Conservation (phyloP, 306 rosid genomes). For the Rubus parviflorus region DNA sequence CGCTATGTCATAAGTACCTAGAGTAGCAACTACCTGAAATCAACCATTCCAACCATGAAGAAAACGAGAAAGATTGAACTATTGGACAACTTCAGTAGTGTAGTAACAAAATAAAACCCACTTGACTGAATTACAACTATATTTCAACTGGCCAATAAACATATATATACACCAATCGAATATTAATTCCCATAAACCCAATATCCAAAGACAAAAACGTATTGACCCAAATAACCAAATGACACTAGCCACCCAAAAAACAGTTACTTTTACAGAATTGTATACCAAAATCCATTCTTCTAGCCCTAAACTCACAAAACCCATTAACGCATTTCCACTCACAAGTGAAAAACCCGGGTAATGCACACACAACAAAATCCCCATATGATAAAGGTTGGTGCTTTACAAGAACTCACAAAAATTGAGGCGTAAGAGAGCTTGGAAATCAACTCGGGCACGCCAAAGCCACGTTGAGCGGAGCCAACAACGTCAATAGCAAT, state of each 20-base stretch:
- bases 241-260: constrained; percentile 1
- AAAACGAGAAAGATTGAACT: constrained; percentile 14
- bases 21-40: constrained; percentile 76
- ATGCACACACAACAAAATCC: neutral
- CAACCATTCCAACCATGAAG: constrained; percentile 16
- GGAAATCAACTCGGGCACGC: constrained; percentile 88
- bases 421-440: constrained; percentile 84
- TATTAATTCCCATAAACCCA: too few relatives aligned
- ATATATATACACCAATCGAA: constrained; percentile 5
- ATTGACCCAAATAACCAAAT: constrained; percentile 8
- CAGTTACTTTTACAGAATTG: neutral
- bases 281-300: constrained; percentile 1
- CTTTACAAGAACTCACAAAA: constrained; percentile 53
- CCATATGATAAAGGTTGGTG: constrained; percentile 8
- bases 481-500: constrained; percentile 80
- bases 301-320: constrained; percentile 11
- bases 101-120: constrained; percentile 21
- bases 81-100: constrained; percentile 16
- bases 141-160: neutral
- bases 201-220: neutral
- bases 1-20: constrained; percentile 97
- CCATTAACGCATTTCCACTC: constrained; percentile 6
- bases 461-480: constrained; percentile 94
- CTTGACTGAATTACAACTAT: neutral
- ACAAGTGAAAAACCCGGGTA: neutral